Evolutionary conservation across 257 asterid genomes (phyloP), one percentile per base, ranked within the genome.

Genomic region (Buddleja alternifolia): DNA sequence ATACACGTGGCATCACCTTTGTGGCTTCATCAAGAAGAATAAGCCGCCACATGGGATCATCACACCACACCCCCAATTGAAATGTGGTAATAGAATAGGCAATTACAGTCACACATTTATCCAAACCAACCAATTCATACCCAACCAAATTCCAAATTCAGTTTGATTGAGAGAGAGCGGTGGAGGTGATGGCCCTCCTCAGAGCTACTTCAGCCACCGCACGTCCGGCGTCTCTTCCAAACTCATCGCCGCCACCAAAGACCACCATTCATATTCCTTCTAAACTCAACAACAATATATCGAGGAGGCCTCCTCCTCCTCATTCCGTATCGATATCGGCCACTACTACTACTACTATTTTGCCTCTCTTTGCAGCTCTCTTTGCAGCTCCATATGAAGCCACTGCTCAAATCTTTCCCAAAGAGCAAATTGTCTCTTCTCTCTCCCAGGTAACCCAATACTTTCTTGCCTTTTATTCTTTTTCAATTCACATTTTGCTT

Each of bases 391-490:
- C 95, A 1, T 4, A 20, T 74, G 96, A 87, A 67, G 96, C 93
- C 65, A 78, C 75, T 53, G 97, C 96, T 70, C 73, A 87, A 54
- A 77, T 73, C 62, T 56, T 90, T n/a, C 88, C 96, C 51, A 90
- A 88, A 78, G 96, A 90, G 46, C 89, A 93, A 64, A 85, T 93
- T 41, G 84, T 90, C 44, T 90, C 97, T 64, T 88, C 99, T 64
- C 85, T 93, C 64, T 75, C 88, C 71, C 92, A 90, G 96, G 98
- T 90, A n/a, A n/a, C n/a, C n/a, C n/a, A n/a, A n/a, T n/a, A n/a
- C n/a, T n/a, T n/a, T n/a, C n/a, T n/a, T n/a, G n/a, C n/a, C n/a
- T n/a, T n/a, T n/a, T n/a, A n/a, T n/a, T n/a, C n/a, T n/a, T n/a
- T n/a, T n/a, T n/a, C n/a, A n/a, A n/a, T n/a, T n/a, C n/a, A n/a